Base-by-base conservation (phyloP, 2,329 filamentous ascomycete species). In the Aspergillus intermedius region DNA sequence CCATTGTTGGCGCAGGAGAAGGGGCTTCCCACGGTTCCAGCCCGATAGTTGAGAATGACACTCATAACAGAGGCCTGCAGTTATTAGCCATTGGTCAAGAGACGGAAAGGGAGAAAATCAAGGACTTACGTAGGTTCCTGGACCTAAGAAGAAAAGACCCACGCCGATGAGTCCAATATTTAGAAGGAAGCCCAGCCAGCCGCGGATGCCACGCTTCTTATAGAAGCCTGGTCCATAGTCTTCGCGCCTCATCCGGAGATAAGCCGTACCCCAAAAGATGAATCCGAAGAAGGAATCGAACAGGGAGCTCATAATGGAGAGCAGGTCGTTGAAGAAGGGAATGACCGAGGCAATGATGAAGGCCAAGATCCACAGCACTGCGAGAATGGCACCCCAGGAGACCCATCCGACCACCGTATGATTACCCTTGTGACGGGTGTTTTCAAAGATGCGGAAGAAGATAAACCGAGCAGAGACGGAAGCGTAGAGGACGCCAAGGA, bases 261-360 rank as follows among this genome's bases (percentile, higher is more conserved):
- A 75, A 2, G 72, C 72, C 2, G 70, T 65, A 13, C 71, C 72
- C 72, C 72, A 96, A 75, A 95, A 96, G 63, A 95, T 95, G 75
- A 95, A 96, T 21, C 91, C 91, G 60, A 75, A 75, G 57, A 75
- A 74, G 1, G 87, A 91, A 70, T 95, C 89, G 63, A 95, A 95
- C 1, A 95, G 79, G 3, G 88, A 88, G 49, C 74, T 76, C 74
- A 77, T 76, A 45, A 77, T 70, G 4, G 73, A 72, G 13, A 79
- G 68, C 55, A 79, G 74, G 52, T 89, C 89, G 7, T 83, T 86
- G 73, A 96, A 95, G 77, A 95, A 95, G 0, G 90, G 90, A 61
- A 96, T 95, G 42, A 95, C 84, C 66, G 95, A 87, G 1, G 91
- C 87, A 58, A 96, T 91, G 64, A 95, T 82, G 68, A 95, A 95